Evolutionary conservation across 2,329 filamentous ascomycete genomes (phyloP).

Genomic region (Claviceps sorghi): DNA sequence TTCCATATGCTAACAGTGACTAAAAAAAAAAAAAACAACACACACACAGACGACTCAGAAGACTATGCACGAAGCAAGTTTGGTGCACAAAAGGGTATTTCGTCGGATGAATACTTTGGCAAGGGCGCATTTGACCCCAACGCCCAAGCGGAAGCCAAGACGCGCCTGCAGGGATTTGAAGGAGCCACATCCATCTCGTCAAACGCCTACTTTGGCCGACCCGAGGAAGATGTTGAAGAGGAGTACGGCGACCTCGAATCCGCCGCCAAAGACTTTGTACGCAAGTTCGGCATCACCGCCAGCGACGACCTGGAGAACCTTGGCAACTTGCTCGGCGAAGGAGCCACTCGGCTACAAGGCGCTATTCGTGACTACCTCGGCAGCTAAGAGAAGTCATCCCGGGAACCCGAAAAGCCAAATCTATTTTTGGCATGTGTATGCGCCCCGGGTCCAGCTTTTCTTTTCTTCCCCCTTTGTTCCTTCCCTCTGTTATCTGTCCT

Average conservation of each 20-base stretch:
- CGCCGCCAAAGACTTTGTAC: slow-evolving; percentile 91
- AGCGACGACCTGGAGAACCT: slow-evolving; percentile 93
- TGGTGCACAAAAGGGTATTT: slow-evolving; percentile 85
- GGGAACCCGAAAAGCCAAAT: neutral
- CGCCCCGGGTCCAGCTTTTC: neutral
- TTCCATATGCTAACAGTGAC: neutral
- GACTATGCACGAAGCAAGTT: slow-evolving; percentile 80
- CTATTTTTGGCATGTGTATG: neutral
- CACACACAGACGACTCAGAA: slow-evolving; percentile 69
- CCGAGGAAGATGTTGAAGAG: slow-evolving; percentile 65
- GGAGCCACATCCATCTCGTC: slow-evolving; percentile 85
- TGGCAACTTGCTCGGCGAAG: slow-evolving; percentile 68
- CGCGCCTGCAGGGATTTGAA: slow-evolving; percentile 79
- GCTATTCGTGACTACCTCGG: slow-evolving; percentile 50
- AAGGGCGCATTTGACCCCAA: slow-evolving; percentile 72
- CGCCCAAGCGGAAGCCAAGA: slow-evolving; percentile 73
- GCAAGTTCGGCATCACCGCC: slow-evolving; percentile 88
- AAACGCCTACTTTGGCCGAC: slow-evolving; percentile 92
- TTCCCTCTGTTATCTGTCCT: neutral
- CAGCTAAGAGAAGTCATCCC: slow-evolving; percentile 25
- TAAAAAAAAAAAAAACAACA: neutral
- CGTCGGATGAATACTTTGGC: slow-evolving; percentile 95
- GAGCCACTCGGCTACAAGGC: slow-evolving; percentile 70
- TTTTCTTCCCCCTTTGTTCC: neutral
- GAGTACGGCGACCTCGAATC: slow-evolving; percentile 83